Evolutionary conservation across 139 green algal genomes (phyloP), one percentile per base, ranked within the genome.

Genomic region (Zygnema cylindricum): DNA sequence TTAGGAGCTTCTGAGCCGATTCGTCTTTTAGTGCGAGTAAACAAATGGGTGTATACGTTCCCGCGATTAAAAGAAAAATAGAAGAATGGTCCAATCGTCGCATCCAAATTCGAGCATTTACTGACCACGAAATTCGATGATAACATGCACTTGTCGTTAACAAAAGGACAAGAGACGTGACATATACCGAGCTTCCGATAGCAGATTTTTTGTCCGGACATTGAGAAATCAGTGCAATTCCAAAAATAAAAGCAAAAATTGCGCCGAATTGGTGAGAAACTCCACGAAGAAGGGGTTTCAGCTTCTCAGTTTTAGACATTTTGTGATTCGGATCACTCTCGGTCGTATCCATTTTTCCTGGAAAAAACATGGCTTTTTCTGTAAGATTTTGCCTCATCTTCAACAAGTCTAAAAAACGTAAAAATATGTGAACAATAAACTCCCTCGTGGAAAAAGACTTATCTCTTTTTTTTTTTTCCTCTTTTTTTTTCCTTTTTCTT

Each of bases 1-100:
- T 32, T 39, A 94, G 30, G 36, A 93, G 36, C 2, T 33, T 22
- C 3, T 43, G 7, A 1, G 39, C 82, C 30, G 77, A 55, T 22
- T 22, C 43, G 1, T 32, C 40, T 36, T 84, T 54, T 57, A 93
- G 69, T 16, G 81, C 76, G 32, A 94, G 76, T 71, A 91, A 16
- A 41, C 57, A 88, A 32, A 94, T 84, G 33, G 92, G 92, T n/a
- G 87, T 93, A 69, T 94, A 94, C 25, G 92, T 94, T 22, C 92
- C 92, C 16, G 91, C 87, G 40, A 94, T 94, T 0, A 94, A 36
- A 0, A 79, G 40, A 43, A 91, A 94, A 43, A 94, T 94, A n/a
- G 79, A 81, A 38, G 86, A 84, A 83, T 94, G 91, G 55, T 94
- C 92, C 43, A 92, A 41, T n/a, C 71, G 87, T 11, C 81, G 55